Conservation (phyloP, 495 filamentous ascomycete species). For the Stereocaulon alpinum region DNA sequence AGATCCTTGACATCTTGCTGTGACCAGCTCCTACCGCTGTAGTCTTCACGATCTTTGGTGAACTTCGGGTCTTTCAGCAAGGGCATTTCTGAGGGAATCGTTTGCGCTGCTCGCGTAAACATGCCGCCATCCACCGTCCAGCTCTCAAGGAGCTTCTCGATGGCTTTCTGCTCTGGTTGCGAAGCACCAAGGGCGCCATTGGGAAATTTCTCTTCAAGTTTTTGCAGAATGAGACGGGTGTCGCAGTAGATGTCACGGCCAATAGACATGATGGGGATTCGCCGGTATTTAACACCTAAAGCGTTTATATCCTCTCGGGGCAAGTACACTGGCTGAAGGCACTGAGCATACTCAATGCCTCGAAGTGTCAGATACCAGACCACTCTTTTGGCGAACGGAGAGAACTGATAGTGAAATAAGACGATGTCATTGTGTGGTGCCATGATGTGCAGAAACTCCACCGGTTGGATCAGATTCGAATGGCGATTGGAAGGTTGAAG, state of each 20-base stretch:
- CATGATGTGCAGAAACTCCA: slow-evolving; percentile 12
- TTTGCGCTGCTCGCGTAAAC: slow-evolving; percentile 35
- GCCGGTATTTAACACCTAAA: slow-evolving; percentile 50
- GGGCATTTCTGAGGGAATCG: slow-evolving; percentile 39
- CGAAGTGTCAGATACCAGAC: slow-evolving; percentile 51
- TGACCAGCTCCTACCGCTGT: slow-evolving; percentile 27
- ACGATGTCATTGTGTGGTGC: slow-evolving; percentile 34
- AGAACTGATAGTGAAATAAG: slow-evolving; percentile 46
- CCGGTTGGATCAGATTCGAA: no score
- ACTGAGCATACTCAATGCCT: slow-evolving; percentile 46
- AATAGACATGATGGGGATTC: slow-evolving; percentile 53
- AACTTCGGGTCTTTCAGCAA: slow-evolving; percentile 41
- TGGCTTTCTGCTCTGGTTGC: slow-evolving; percentile 21
- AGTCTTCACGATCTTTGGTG: slow-evolving; percentile 42
- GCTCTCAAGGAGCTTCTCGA: slow-evolving; percentile 32
- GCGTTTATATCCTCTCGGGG: slow-evolving; percentile 48
- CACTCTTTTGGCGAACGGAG: slow-evolving; percentile 45
- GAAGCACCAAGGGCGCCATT: slow-evolving; percentile 15
- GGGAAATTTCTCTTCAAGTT: slow-evolving; percentile 43
- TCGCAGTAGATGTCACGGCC: slow-evolving; percentile 48
- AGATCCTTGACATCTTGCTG: slow-evolving; percentile 25
- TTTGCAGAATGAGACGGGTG: slow-evolving; percentile 47
- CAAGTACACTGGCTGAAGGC: slow-evolving; percentile 48
- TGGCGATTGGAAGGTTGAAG: no score
- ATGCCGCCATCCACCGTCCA: slow-evolving; percentile 38